Evolutionary conservation across 371 early-diverging fungal species (phyloP).

Genomic region (Lichtheimia ramosa): DNA sequence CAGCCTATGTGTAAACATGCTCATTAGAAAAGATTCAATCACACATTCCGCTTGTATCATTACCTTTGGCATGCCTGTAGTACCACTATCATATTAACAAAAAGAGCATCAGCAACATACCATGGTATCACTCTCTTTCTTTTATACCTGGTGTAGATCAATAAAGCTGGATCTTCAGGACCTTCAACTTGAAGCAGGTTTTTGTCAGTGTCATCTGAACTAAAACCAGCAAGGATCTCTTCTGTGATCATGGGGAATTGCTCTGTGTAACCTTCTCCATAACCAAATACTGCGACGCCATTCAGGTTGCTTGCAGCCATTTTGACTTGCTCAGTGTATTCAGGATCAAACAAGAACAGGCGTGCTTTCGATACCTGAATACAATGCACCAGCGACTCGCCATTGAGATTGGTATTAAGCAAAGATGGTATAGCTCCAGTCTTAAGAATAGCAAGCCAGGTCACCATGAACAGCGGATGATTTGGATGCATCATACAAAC

Average conservation of each 20-base stretch:
- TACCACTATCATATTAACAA: slow-evolving; percentile 11
- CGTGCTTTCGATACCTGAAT: slow-evolving; percentile 24
- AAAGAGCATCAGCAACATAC: neutral
- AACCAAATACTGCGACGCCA: slow-evolving; percentile 18
- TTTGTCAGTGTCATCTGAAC: slow-evolving; percentile 21
- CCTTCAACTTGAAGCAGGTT: slow-evolving; percentile 14
- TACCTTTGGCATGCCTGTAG: slow-evolving; percentile 23
- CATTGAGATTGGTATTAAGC: slow-evolving; percentile 32
- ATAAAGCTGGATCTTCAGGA: slow-evolving; percentile 29
- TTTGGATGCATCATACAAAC: slow-evolving; percentile 38
- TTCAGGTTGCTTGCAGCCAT: slow-evolving; percentile 3
- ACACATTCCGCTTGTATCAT: neutral
- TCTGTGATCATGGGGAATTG: slow-evolving; percentile 1
- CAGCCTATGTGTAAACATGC: neutral
- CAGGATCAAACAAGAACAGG: slow-evolving; percentile 28
- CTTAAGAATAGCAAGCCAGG: slow-evolving; percentile 25
- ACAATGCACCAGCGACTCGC: slow-evolving; percentile 26
- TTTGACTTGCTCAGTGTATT: slow-evolving; percentile 19
- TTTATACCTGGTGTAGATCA: slow-evolving; percentile 39
- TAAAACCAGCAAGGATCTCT: neutral
- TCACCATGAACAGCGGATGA: slow-evolving; percentile 26
- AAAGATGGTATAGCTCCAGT: slow-evolving; percentile 33
- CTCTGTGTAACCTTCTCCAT: slow-evolving; percentile 25
- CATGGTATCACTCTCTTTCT: neutral
- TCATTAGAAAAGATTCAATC: too few relatives aligned